Evolutionary conservation across 345 rosid genomes (phyloP).

Genomic region (Carallia brachiata): DNA sequence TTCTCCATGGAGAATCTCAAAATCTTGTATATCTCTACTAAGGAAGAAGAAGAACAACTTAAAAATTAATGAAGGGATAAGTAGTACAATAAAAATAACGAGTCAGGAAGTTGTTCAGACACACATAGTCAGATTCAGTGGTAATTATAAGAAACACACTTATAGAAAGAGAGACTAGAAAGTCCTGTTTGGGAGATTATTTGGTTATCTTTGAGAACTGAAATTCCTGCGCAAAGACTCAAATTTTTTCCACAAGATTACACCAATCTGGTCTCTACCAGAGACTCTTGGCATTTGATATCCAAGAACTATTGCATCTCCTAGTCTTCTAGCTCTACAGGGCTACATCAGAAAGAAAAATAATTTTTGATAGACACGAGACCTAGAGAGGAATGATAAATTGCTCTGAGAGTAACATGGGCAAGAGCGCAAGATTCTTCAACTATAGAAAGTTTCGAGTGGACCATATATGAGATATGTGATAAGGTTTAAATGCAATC

Average conservation of each 20-base stretch:
- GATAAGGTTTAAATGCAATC: too few relatives aligned
- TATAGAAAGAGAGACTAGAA: too few relatives aligned
- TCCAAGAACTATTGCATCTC: constrained; percentile 95
- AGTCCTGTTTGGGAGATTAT: constrained; percentile 29
- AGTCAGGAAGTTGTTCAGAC: too few relatives aligned
- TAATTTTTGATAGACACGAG: not conserved
- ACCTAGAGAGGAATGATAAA: not conserved
- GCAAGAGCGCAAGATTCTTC: too few relatives aligned
- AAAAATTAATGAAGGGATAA: constrained; percentile 6
- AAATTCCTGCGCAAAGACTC: constrained; percentile 59
- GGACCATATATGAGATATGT: too few relatives aligned
- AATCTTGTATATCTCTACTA: constrained; percentile 56
- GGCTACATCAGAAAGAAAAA: constrained; percentile 34
- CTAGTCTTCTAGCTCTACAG: constrained; percentile 91
- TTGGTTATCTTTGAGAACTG: constrained; percentile 40
- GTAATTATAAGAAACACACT: not conserved
- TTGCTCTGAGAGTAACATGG: too few relatives aligned
- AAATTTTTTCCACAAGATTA: constrained; percentile 73
- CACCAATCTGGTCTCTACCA: constrained; percentile 98
- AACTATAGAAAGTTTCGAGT: too few relatives aligned
- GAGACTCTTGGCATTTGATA: constrained; percentile 93
- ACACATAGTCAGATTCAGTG: too few relatives aligned
- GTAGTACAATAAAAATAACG: not conserved
- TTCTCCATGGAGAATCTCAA: constrained; percentile 91
- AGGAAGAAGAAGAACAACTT: not conserved